A percentile compares a stretch with the other conserved stretches of the same genome.
Evolutionary conservation across 176 grass and related monocot genomes (phyloP).

Genomic region (Cenchrus purpureus): DNA sequence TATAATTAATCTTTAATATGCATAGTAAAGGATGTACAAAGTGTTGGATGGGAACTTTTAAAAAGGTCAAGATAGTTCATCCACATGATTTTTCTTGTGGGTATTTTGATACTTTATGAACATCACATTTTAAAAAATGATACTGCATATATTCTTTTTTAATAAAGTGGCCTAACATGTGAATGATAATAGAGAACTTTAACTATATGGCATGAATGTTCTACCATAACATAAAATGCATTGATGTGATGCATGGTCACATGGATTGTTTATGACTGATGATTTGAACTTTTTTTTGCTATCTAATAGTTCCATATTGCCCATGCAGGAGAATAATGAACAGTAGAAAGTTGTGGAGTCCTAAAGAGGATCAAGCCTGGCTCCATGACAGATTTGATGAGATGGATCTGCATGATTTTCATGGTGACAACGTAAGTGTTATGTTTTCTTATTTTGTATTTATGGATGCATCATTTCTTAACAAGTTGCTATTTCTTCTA

Average conservation of each 20-base stretch:
- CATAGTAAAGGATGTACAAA: neutral
- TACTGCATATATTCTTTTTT: neutral
- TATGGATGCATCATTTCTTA: conserved; percentile 31
- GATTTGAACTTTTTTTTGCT: neutral
- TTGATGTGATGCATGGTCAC: neutral
- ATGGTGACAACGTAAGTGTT: conserved; percentile 59
- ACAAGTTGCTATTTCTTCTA: conserved; percentile 1
- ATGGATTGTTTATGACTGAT: neutral
- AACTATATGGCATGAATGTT: conserved; percentile 1
- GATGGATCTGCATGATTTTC: conserved; percentile 69
- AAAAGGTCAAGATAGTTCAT: neutral
- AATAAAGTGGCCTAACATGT: neutral
- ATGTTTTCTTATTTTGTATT: conserved; percentile 27
- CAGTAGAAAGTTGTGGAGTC: conserved; percentile 72
- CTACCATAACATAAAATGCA: neutral
- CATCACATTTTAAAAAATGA: neutral
- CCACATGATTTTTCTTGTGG: neutral
- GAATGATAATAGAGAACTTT: neutral
- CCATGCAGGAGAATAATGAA: conserved; percentile 56
- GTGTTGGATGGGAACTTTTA: neutral
- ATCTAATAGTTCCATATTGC: conserved; percentile 22
- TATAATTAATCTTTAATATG: neutral
- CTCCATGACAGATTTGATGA: conserved; percentile 95
- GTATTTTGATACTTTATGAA: neutral
- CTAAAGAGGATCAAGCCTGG: conserved; percentile 85